Percentiles rank a stretch among this genome's conserved stretches.
Evolutionary conservation across 192 early-diverging fungal species (phyloP).

Genomic region (Coemansia sp.): DNA sequence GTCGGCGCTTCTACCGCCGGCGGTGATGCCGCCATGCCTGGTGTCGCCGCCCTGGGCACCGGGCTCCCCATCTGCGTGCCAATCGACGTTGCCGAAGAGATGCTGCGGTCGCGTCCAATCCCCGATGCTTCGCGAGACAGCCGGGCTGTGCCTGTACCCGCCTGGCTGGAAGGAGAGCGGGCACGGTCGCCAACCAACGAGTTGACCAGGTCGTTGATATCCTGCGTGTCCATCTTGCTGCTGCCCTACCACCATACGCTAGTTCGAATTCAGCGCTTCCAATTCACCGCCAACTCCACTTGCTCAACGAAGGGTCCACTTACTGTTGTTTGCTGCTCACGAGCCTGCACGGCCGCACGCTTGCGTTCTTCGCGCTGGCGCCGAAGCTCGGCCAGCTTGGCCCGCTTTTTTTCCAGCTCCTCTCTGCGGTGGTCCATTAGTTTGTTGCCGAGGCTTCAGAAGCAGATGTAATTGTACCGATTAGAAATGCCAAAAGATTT

Average conservation of each 20-base stretch:
- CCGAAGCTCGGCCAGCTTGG: constrained; percentile 85
- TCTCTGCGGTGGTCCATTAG: constrained; percentile 66
- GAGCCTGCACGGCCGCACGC: constrained; percentile 28
- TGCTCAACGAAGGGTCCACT: constrained; percentile 10
- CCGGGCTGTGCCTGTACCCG: constrained; percentile 8
- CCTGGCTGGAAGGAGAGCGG: constrained; percentile 13
- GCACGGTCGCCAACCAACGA: constrained; percentile 65
- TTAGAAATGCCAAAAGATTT: too few relatives aligned
- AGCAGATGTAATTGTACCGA: too few relatives aligned
- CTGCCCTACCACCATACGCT: constrained; percentile 4
- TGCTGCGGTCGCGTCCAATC: constrained; percentile 29
- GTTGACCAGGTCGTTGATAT: constrained; percentile 83
- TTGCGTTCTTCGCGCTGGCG: constrained; percentile 75
- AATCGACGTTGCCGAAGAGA: constrained; percentile 30
- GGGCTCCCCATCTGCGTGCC: constrained; percentile 33
- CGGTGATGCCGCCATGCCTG: neutral
- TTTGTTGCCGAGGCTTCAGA: too few relatives aligned
- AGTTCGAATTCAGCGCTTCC: neutral
- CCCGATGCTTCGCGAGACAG: constrained; percentile 16
- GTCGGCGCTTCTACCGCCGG: constrained; percentile 3
- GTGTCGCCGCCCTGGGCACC: constrained; percentile 15
- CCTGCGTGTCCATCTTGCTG: constrained; percentile 52
- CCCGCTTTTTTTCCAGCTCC: constrained; percentile 88
- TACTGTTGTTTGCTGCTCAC: constrained; percentile 26
- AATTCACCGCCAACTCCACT: too few relatives aligned